Base-by-base conservation (phyloP, 441 rosid species). In the Pelargonium cotyledonis region DNA sequence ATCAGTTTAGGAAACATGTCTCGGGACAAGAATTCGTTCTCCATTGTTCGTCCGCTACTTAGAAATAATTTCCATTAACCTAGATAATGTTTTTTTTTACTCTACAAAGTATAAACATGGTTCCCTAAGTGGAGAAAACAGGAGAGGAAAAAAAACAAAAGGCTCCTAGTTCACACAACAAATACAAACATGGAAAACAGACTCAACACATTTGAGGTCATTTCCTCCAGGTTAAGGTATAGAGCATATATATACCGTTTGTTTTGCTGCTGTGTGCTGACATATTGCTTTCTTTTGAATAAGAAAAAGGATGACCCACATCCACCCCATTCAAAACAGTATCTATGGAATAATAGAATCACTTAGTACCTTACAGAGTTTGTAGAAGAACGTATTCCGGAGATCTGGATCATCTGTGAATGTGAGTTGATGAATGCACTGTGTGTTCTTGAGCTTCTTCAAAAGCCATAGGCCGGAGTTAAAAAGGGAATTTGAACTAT, bases 401-500 rank as follows among this genome's bases (percentile, higher is more conserved):
- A 94, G 89, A 79, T 89, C 88, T 41, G 96, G 83, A 71, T 89
- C 90, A 80, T 93, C 98, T 1, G 98, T 89, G 79, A 93, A 85
- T 31, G 96, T 94, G 65, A 94, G 97, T 82, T 91, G 97, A 84
- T 94, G 97, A 80, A 94, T 88, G 83, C 95, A 90, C 70, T 81
- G 95, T 40, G 93, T 85, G 43, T 89, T 88, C 85, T 87, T 91
- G 64, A 91, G 73, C 85, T 94, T 94, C 85, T 91, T 94, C 78
- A 91, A 65, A 72, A 91, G 80, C 97, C 97, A 94, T 80, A 91
- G 73, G 21, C 97, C 96, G 4, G 98, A 94, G 72, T 94, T 94
- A 73, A 93, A 93, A 79, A 93, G 78, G 4, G 95, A 91, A 82
- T 94, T 91, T 66, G 97, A 85, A 80, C 98, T 89, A 82, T 93